Base-by-base conservation (phyloP, 2,329 filamentous ascomycete species). In the Epichloe baconii region DNA sequence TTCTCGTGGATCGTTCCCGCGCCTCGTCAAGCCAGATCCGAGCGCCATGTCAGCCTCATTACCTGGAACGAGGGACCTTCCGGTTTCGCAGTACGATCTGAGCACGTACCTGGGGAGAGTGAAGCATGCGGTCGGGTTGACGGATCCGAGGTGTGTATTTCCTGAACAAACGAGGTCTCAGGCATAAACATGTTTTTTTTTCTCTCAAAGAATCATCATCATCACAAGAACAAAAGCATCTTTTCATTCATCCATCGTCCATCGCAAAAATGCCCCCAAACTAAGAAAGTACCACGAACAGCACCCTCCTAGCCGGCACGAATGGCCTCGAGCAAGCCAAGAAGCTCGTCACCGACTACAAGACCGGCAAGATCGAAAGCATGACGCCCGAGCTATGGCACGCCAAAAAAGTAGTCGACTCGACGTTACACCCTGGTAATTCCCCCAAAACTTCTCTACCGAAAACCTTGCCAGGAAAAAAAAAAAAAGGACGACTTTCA, bases 381-480 rank as follows among this genome's bases (percentile, higher is more conserved):
- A 95, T 97, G 88, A 95, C 84, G 17, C 84, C 88, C 2, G 87
- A 95, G 61, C 72, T 98, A 60, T 98, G 93, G 93, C 75, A 79
- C 56, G 93, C 93, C 44, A 98, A 98, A 79, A 96, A 96, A 76
- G 82, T 95, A 58, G 87, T 97, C 52, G 93, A 98, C 69, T 91
- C 93, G 54, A 98, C 93, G 14, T 71, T 98, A 57, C 93, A 98
- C 67, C 93, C 93, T 58, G 89, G 89, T 94, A 80, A 11, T 8
- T 19, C 15, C 34, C 3, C 11, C 12, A 17, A 3, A 19, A 10
- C 15, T 26, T 38, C 35, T 21, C n/a, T 19, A 2, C 31, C 31
- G 31, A 31, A 10, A 11, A 31, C 10, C 44, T 44, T 7, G 7
- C 42, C 21, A 44, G 2, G 0, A 12, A 26, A 8, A n/a, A 7